Percentiles rank a stretch among this genome's conserved stretches.
phyloP scores from a whole-genome alignment of 225 moss, liverwort and hornwort genomes.

The Thuidium tamariscinum region DNA sequence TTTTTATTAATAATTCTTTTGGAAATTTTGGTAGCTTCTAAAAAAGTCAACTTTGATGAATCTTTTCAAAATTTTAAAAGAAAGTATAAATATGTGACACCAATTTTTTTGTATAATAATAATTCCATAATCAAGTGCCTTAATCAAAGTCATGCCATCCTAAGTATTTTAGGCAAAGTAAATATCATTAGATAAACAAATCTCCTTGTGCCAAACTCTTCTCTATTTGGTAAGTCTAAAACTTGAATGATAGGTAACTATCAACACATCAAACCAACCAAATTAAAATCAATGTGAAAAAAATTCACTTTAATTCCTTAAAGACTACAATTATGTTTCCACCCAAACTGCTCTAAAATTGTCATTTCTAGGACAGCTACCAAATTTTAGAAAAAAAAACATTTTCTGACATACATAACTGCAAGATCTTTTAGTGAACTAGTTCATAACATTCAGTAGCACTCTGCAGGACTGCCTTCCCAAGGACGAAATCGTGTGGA shows the following conservation, averaged over 20 bases:
- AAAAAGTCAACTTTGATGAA: background rate
- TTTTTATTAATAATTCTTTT: background rate
- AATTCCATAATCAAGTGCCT: background rate
- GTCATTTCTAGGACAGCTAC: too few relatives aligned
- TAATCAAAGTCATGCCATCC: background rate
- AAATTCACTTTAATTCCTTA: background rate
- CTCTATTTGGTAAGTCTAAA: background rate
- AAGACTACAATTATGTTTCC: too few relatives aligned
- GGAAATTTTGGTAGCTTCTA: background rate
- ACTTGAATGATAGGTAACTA: background rate
- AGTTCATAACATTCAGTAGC: too few relatives aligned
- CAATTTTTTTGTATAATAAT: accelerated
- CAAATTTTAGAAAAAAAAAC: too few relatives aligned
- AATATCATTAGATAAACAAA: background rate
- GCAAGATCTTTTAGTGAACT: too few relatives aligned
- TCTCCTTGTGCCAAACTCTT: background rate
- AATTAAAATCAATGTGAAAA: background rate
- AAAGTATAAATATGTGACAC: accelerated
- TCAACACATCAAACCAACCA: background rate
- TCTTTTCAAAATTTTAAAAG: background rate
- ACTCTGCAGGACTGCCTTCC: too few relatives aligned
- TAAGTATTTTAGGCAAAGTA: background rate
- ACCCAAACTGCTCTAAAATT: too few relatives aligned
- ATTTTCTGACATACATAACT: too few relatives aligned
- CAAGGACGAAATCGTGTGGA: too few relatives aligned